Percentiles rank a stretch among this genome's conserved stretches.
Evolutionary conservation across 345 rosid species (phyloP).

Genomic region (Hevea brasiliensis): DNA sequence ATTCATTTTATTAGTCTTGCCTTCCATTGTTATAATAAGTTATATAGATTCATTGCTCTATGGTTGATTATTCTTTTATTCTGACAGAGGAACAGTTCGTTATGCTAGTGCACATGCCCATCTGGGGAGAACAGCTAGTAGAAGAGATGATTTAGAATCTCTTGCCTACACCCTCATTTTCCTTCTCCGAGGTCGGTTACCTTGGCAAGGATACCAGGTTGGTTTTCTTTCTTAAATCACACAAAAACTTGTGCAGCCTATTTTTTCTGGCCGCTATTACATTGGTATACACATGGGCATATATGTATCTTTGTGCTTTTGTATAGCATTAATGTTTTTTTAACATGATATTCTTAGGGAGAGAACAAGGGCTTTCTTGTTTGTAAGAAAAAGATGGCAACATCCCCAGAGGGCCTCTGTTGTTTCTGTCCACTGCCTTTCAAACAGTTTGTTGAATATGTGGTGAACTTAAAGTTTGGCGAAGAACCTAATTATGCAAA

Average conservation of each 20-base stretch:
- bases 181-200: slow-evolving; percentile 87
- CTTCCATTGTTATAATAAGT: background rate
- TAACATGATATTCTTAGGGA: slow-evolving; percentile 51
- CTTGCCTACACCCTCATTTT: slow-evolving; percentile 92
- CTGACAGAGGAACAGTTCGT: slow-evolving; percentile 82
- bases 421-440: slow-evolving; percentile 89
- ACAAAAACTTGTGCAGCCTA: background rate
- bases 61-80: background rate
- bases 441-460: slow-evolving; percentile 83
- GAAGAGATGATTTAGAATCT: slow-evolving; percentile 95
- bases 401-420: slow-evolving; percentile 84
- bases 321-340: slow-evolving; percentile 8
- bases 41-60: background rate
- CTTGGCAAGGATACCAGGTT: slow-evolving; percentile 97
- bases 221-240: slow-evolving; percentile 10
- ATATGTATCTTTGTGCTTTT: background rate
- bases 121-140: slow-evolving; percentile 88
- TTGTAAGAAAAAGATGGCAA: slow-evolving; percentile 92
- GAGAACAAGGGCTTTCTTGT: slow-evolving; percentile 95
- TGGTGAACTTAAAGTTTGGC: slow-evolving; percentile 85
- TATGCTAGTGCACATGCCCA: slow-evolving; percentile 98
- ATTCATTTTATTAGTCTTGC: background rate
- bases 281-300: background rate
- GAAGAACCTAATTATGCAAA: slow-evolving; percentile 95
- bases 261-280: background rate